These are phyloP conservation scores for Colletotrichum sublineola DNA, from an alignment of 2,329 filamentous ascomycete species.

Conservation along the genomic window DNA sequence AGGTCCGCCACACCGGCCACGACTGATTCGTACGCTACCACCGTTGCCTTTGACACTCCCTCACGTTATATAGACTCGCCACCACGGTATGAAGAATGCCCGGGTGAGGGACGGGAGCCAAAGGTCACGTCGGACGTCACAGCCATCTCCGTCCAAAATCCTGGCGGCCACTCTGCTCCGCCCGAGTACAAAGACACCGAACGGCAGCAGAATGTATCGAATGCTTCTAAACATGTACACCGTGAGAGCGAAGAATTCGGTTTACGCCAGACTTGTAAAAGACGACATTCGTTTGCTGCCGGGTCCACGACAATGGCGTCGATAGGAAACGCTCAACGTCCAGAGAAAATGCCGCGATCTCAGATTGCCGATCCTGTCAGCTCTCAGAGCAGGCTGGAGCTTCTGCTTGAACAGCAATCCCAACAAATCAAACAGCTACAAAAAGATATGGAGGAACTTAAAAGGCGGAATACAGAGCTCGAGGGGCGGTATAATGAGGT, in stretches of 20 bases:
- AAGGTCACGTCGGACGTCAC: neutral
- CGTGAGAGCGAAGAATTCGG: neutral
- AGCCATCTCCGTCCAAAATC: neutral
- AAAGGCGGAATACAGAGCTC: constrained; percentile 11
- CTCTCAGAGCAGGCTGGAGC: neutral
- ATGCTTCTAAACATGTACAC: neutral
- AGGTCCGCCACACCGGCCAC: neutral
- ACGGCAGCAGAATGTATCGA: neutral
- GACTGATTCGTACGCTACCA: constrained; percentile 7
- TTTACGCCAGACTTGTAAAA: neutral
- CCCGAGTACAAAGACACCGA: constrained; percentile 8
- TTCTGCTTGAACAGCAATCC: constrained; percentile 13
- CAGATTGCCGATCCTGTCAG: neutral
- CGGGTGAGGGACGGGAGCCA: neutral
- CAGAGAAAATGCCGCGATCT: neutral
- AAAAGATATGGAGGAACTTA: constrained; percentile 16
- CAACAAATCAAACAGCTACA: constrained; percentile 7
- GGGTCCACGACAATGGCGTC: neutral
- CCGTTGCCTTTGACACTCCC: constrained; percentile 11
- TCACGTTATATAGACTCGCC: constrained; percentile 15
- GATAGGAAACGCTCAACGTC: neutral
- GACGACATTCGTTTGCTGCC: neutral
- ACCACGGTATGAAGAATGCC: constrained; percentile 11
- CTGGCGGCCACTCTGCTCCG: neutral
- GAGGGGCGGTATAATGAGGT: constrained; percentile 9